A percentile compares a stretch with the other conserved stretches of the same genome.
Conservation (phyloP, 805 yeast genomes). For the Sugiyamaella smithiae region DNA sequence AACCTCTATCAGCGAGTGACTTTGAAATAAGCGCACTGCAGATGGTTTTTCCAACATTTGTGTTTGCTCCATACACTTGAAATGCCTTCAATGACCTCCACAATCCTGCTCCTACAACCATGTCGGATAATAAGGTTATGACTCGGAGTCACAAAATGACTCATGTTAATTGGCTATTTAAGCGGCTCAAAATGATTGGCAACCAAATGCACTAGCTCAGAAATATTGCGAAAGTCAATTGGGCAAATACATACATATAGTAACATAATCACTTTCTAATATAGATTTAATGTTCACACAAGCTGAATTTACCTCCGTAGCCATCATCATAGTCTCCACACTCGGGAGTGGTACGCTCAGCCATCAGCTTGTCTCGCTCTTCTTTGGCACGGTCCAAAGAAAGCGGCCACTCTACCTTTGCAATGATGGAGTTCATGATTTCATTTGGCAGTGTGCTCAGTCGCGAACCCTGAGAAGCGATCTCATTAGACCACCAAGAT, state of each 20-base stretch:
- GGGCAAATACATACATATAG: no score
- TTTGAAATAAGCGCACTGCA: conserved; percentile 21
- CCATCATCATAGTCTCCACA: conserved; percentile 23
- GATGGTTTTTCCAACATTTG: conserved; percentile 29
- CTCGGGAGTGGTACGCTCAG: conserved; percentile 30
- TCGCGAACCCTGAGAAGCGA: neutral
- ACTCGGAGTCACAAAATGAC: conserved; percentile 6
- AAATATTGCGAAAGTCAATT: no score
- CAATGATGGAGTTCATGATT: conserved; percentile 5
- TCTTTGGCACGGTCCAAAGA: conserved; percentile 31
- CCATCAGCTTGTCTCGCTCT: conserved; percentile 35
- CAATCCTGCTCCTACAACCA: conserved; percentile 4
- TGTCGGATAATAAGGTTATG: neutral
- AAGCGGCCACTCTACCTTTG: conserved; percentile 23
- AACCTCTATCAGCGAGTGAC: conserved; percentile 1
- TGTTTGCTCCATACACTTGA: conserved; percentile 28
- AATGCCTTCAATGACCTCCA: conserved; percentile 14
- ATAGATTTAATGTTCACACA: conserved; percentile 41
- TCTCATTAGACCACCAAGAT: conserved; percentile 38
- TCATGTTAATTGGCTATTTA: no score
- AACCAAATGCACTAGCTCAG: no score
- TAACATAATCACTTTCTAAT: no score
- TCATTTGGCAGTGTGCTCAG: conserved; percentile 17
- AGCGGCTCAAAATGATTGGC: no score
- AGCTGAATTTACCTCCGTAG: conserved; percentile 25